phyloP scores from a whole-genome alignment of 1,284 basidiomycete species.

The Ceratorhiza oryzae-sativae region DNA sequence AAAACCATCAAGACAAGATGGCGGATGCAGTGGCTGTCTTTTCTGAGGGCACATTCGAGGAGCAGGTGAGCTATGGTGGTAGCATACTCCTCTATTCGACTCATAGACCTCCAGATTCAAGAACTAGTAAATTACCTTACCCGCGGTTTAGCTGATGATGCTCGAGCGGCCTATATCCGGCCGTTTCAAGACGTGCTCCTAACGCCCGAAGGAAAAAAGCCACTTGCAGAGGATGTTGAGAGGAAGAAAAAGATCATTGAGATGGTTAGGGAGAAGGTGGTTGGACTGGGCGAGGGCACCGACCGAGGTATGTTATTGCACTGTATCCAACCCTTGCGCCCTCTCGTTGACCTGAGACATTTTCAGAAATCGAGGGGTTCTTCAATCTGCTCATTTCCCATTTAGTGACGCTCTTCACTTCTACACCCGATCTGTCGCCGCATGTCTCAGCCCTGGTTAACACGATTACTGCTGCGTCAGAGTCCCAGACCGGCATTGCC shows the following conservation, averaged over 20 bases:
- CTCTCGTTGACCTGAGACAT: background rate
- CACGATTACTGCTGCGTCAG: conserved; percentile 58
- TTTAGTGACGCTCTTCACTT: conserved; percentile 63
- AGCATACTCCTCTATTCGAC: background rate
- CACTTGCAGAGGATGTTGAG: conserved; percentile 58
- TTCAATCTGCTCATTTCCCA: conserved; percentile 81
- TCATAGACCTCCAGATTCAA: conserved; percentile 62
- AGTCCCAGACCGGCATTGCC: conserved; percentile 62
- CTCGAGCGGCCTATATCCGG: conserved; percentile 66
- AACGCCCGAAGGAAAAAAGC: conserved; percentile 61
- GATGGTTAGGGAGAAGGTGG: conserved; percentile 67
- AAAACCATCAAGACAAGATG: conserved; percentile 33
- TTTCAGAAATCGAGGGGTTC: conserved; percentile 81
- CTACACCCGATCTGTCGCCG: conserved; percentile 62
- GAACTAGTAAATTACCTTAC: conserved; percentile 82
- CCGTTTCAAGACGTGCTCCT: conserved; percentile 70
- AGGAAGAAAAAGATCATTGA: conserved; percentile 62
- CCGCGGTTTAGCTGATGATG: conserved; percentile 70
- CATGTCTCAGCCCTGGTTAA: conserved; percentile 61
- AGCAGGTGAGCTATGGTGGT: conserved; percentile 65
- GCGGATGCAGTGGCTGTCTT: conserved; percentile 85
- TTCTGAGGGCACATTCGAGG: conserved; percentile 86
- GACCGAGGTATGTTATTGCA: conserved; percentile 65
- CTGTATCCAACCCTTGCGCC: conserved; percentile 7
- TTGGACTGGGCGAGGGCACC: conserved; percentile 71